Base-by-base conservation (phyloP, 2,329 filamentous ascomycete species). In the Calonectria pseudoturangicola region DNA sequence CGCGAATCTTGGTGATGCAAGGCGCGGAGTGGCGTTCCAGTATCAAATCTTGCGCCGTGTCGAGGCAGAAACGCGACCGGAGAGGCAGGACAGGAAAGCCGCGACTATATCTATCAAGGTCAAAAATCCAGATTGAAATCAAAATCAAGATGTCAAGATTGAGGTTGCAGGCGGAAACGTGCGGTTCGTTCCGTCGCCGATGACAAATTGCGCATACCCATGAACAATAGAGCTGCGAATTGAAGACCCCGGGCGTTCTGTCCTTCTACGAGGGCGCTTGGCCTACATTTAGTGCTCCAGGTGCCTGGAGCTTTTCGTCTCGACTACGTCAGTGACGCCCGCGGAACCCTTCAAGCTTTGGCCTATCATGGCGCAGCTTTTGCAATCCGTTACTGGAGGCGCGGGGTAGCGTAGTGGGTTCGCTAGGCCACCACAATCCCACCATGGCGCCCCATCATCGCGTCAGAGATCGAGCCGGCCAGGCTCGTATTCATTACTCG, bases 361-460 rank as follows among this genome's bases (percentile, higher is more conserved):
- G 10, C 80, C 80, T 74, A 81, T 81, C 80, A 79, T 66, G 62
- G 48, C 50, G 27, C 48, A 28, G 43, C 51, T 54, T 81, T 81
- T 80, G 66, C 74, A 81, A 79, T 71, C 71, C 70, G 66, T 50
- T 39, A 65, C 60, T 63, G 60, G 69, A 60, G 39, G 73, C 71
- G 73, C 73, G 72, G 73, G 75, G 76, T 80, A 65, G 66, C 41
- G 66, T 36, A 18, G 50, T 27, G 33, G 54, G 27, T 60, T 60
- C 10, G 54, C 33, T 12, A 65, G 36, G 50, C 16, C 16, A 43
- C 51, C 45, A 30, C 47, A 27, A 73, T 71, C 51, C 68, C 77
- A 78, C 68, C 73, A 80, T 80, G 69, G n/a, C 43, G 47, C 66
- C 45, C 58, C 18, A 63, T 5, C 51, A 80, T 76, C 66, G 71